Evolutionary conservation across 2,329 filamentous ascomycete species (phyloP), one percentile per base, ranked within the genome.

Genomic region (Diaporthe sp.): DNA sequence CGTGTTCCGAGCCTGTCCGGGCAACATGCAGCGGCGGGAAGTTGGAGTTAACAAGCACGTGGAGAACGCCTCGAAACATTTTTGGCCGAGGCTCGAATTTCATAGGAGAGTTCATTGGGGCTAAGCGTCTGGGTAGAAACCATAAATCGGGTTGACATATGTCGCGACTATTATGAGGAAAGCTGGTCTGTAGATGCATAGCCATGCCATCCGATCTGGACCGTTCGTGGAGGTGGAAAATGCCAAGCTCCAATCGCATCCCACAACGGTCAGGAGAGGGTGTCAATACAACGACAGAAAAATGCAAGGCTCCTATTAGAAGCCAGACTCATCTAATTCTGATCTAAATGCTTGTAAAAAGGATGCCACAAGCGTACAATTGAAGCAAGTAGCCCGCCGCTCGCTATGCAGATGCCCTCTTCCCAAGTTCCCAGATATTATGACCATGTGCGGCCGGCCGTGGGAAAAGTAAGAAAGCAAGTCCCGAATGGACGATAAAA

Each of bases 311-410:
- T 53, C 63, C 37, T 27, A 9, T 44, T 44, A 25, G 47, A 37
- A 37, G 44, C 47, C 32, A 53, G 15, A 27, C 63, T 53, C 32
- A 27, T 68, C 47, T 68, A 68, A 39, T 68, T 68, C 47, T 68
- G 47, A 27, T 68, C 63, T 68, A 68, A 53, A 68, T 68, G 63
- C 63, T 68, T 32, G 32, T 53, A 17, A 51, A n/a, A 68, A 68
- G 30, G 1, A 39, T 53, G 44, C 30, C 51, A 68, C 35, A 53
- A 51, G 63, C 47, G 25, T 53, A 68, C 63, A 53, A 15, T 53
- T 51, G 32, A 68, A 68, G 63, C 63, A 68, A 68, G 63, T 53
- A 68, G 63, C 47, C 63, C 63, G 63, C 63, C 63, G 63, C 63
- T 53, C 63, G 63, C 63, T 68, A 68, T 68, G 63, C 63, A 68